A percentile compares a stretch with the other conserved stretches of the same genome.
Evolutionary conservation across 179 eudicot genomes (phyloP).

Genomic region (Actinidia arguta): DNA sequence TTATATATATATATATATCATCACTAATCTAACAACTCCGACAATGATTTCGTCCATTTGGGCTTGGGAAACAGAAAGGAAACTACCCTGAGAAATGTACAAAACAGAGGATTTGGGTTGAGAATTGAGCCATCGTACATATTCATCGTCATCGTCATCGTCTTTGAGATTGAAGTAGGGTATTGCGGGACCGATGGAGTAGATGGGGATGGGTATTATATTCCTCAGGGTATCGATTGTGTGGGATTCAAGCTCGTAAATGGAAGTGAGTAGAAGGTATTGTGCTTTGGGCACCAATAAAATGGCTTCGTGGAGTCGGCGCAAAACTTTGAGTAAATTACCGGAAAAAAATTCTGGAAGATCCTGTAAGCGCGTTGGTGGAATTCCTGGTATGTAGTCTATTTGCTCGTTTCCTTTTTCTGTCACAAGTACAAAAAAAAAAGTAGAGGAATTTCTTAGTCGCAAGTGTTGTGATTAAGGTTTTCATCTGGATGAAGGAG

Average conservation of each 20-base stretch:
- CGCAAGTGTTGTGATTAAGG: too few species aligned
- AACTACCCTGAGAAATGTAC: slow-evolving; percentile 70
- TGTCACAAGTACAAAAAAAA: not conserved
- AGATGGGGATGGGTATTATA: slow-evolving; percentile 16
- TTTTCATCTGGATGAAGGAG: too few species aligned
- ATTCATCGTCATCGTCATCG: slow-evolving; percentile 8
- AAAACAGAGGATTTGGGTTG: slow-evolving; percentile 65
- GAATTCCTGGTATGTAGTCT: slow-evolving; percentile 69
- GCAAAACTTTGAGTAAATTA: slow-evolving; percentile 15
- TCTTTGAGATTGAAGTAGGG: slow-evolving; percentile 26
- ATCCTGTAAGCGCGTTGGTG: slow-evolving; percentile 47
- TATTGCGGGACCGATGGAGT: slow-evolving; percentile 40
- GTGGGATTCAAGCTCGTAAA: slow-evolving; percentile 55
- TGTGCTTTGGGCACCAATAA: slow-evolving; percentile 35
- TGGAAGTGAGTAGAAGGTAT: slow-evolving; percentile 49
- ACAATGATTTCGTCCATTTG: slow-evolving; percentile 56
- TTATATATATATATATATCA: too few species aligned
- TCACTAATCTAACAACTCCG: slow-evolving; percentile 47
- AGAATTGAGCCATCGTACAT: slow-evolving; percentile 60
- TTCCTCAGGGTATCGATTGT: slow-evolving; percentile 38
- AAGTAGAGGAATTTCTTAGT: not conserved
- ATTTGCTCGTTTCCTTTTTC: slow-evolving; percentile 48
- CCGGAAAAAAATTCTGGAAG: slow-evolving; percentile 48
- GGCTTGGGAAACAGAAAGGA: slow-evolving; percentile 46
- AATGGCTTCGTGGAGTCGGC: slow-evolving; percentile 19